phyloP scores from a whole-genome alignment of 345 rosid species.

The Brassica juncea region DNA sequence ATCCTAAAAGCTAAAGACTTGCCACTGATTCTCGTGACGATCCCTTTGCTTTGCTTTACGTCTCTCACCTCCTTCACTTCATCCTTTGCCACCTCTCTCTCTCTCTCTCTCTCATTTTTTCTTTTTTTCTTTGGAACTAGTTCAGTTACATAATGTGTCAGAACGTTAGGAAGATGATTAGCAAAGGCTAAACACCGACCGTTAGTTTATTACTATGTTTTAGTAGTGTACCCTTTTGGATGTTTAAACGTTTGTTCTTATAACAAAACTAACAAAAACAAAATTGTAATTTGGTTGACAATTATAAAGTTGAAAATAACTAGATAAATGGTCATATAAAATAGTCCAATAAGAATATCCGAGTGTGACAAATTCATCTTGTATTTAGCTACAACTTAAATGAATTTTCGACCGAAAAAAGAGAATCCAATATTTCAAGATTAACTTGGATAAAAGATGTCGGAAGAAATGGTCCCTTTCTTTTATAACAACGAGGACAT shows the following conservation, averaged over 20 bases:
- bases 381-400: background rate
- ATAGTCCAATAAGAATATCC: background rate
- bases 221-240: no score
- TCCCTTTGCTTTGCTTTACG: constrained; percentile 12
- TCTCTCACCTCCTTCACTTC: constrained; percentile 32
- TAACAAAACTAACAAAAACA: no score
- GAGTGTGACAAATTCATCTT: background rate
- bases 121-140: no score
- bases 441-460: constrained; percentile 19
- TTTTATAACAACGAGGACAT: constrained; percentile 4
- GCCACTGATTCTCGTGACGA: constrained; percentile 35
- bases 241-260: no score
- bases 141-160: no score
- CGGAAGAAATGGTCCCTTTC: constrained; percentile 33
- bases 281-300: no score
- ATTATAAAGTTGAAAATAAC: no score
- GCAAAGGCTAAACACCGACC: no score
- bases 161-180: no score
- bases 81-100: constrained; percentile 28
- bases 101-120: background rate
- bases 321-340: no score
- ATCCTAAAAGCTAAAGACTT: background rate
- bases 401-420: background rate
- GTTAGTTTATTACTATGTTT: no score
- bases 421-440: background rate